Percentiles rank a stretch among this genome's conserved stretches.
Conservation (phyloP, 1,284 basidiomycete species). For the Microbotryum silenes-acaulis region DNA sequence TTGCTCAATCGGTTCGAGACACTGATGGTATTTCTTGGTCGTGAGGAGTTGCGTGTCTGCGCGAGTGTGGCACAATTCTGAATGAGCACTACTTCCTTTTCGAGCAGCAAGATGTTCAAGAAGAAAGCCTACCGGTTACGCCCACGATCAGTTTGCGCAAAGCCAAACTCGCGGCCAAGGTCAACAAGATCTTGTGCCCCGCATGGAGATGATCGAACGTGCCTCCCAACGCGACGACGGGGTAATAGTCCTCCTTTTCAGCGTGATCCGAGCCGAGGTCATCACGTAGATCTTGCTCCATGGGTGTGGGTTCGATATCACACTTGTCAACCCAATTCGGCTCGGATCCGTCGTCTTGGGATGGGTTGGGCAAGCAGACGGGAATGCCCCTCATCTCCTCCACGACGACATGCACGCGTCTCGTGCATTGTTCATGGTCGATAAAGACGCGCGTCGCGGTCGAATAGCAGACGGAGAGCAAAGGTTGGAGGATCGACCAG, state of each 20-base stretch:
- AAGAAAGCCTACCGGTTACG: slow-evolving; percentile 56
- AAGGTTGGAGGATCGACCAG: slow-evolving; percentile 9
- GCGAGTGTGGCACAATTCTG: background rate
- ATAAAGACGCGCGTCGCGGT: slow-evolving; percentile 12
- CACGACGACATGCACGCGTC: slow-evolving; percentile 18
- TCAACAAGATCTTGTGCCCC: slow-evolving; percentile 93
- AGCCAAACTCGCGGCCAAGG: slow-evolving; percentile 79
- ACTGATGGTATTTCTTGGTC: slow-evolving; percentile 62
- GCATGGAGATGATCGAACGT: slow-evolving; percentile 98
- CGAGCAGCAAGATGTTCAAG: background rate
- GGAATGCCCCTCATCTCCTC: slow-evolving; percentile 12
- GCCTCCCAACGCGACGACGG: slow-evolving; percentile 52
- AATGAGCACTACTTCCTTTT: background rate
- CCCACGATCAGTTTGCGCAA: slow-evolving; percentile 77
- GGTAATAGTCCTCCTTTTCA: slow-evolving; percentile 1
- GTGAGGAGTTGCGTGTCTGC: slow-evolving; percentile 64
- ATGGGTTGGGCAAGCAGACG: slow-evolving; percentile 1
- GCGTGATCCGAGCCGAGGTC: background rate
- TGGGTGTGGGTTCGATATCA: background rate
- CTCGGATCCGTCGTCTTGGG: background rate
- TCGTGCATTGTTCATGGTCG: background rate
- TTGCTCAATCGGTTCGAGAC: slow-evolving; percentile 57
- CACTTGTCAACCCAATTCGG: background rate
- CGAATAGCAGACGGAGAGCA: slow-evolving; percentile 14
- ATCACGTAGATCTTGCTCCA: background rate